Percentiles rank a stretch among this genome's conserved stretches.
Evolutionary conservation across 495 filamentous ascomycete genomes (phyloP).

Genomic region (Xylaria longipes): DNA sequence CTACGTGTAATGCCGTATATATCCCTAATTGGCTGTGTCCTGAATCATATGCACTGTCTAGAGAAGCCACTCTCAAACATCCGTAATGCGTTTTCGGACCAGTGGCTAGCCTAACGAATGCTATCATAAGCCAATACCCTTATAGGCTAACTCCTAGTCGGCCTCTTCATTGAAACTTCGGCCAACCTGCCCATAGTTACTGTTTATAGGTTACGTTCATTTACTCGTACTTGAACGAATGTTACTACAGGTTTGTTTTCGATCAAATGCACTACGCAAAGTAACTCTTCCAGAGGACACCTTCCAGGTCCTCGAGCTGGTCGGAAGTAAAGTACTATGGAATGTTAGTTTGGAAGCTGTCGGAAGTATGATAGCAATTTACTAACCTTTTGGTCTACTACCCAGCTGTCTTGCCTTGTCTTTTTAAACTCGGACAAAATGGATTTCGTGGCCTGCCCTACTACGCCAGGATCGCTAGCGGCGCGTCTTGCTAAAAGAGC

Average conservation of each 20-base stretch:
- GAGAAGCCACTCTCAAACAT: not conserved
- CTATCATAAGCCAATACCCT: not conserved
- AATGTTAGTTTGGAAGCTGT: slow-evolving; percentile 38
- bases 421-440: slow-evolving; percentile 99
- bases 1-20: not conserved
- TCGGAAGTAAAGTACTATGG: slow-evolving; percentile 86
- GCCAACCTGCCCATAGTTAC: not conserved
- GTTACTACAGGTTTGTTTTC: not conserved
- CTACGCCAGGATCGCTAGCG: slow-evolving; percentile 86
- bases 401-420: slow-evolving; percentile 98
- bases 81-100: not conserved
- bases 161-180: not conserved
- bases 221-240: not conserved
- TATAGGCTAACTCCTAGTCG: not conserved
- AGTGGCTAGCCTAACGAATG: not conserved
- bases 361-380: not conserved
- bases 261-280: slow-evolving; percentile 68
- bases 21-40: slow-evolving; percentile 9
- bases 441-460: slow-evolving; percentile 96
- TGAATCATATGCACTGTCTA: not conserved
- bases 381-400: slow-evolving; percentile 92
- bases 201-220: not conserved
- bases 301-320: slow-evolving; percentile 93
- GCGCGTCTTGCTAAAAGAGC: slow-evolving; percentile 84
- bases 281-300: slow-evolving; percentile 99